Base-by-base conservation (phyloP, 202 grass and related monocot genomes). In the Bolboschoenoplectus hybrid region DNA sequence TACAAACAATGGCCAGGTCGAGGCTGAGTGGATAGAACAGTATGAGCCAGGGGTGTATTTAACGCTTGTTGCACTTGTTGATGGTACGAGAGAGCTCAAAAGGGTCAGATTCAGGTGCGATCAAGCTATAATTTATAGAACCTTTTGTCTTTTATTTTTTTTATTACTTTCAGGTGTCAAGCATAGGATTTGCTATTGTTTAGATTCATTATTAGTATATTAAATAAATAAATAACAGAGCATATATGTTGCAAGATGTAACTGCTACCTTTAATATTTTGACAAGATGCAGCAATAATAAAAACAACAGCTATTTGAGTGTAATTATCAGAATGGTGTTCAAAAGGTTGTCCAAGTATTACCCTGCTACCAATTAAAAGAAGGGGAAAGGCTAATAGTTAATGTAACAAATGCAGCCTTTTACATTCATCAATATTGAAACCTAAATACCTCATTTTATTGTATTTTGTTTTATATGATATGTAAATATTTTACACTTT, bases 21-120 rank as follows among this genome's bases (percentile, higher is more conserved):
- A 99, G 85, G 88, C 93, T 7, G 97, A 99, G 80, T 99, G 97
- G 94, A 93, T 97, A 74, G 97, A 97, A 63, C 97, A 99, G 84
- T 99, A 91, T 38, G 97, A 99, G 43, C 93, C 94, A 14, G 97
- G 97, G 38, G 97, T 99, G 12, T 99, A 99, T 86, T 74, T 99
- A 49, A 99, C 97, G 10, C 85, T 99, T 13, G 87, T 91, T 53
- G 82, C 93, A 40, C 88, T 99, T 56, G 78, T 62, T 35, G 97
- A 99, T 88, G 97, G 97, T 80, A 91, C 87, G 19, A 97, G 91
- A 86, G 97, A 99, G 63, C 81, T 99, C 65, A 99, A 94, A 88
- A 85, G 97, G 63, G 97, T 99, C 46, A 89, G 97, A 81, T 99
- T 99, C 92, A 99, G 97, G 97, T 97, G 87, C 14, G 17, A 80